Conservation (phyloP, 106 monocot species). For the Phalaenopsis equestris region DNA sequence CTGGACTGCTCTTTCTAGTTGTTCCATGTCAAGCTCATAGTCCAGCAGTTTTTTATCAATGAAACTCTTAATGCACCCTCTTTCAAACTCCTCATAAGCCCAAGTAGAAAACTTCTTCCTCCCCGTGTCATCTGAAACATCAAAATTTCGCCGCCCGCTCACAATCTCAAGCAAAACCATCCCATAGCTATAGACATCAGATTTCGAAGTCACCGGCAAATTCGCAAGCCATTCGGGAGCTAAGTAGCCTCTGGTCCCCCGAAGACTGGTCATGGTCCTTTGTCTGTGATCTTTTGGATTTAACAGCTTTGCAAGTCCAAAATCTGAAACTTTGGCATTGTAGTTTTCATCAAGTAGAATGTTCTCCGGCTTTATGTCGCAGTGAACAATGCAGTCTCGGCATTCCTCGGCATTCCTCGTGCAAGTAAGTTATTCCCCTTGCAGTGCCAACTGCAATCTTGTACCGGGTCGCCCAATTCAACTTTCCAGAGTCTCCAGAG, state of each 20-base stretch:
- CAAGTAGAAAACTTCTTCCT: slow-evolving; percentile 68
- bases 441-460: slow-evolving; percentile 68
- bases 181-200: slow-evolving; percentile 86
- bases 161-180: slow-evolving; percentile 84
- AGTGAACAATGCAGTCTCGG: slow-evolving; percentile 83
- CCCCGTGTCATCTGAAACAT: slow-evolving; percentile 62
- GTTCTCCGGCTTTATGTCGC: slow-evolving; percentile 93
- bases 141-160: slow-evolving; percentile 72
- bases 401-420: slow-evolving; percentile 95
- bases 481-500: slow-evolving; percentile 11
- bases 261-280: slow-evolving; percentile 43
- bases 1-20: slow-evolving; percentile 43
- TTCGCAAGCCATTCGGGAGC: slow-evolving; percentile 94
- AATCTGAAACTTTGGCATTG: slow-evolving; percentile 89
- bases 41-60: slow-evolving; percentile 44
- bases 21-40: slow-evolving; percentile 57
- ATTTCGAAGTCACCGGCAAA: slow-evolving; percentile 67
- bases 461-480: slow-evolving; percentile 51
- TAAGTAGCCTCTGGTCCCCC: slow-evolving; percentile 79
- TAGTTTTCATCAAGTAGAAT: slow-evolving; percentile 71
- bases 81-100: slow-evolving; percentile 80
- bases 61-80: slow-evolving; percentile 41
- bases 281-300: slow-evolving; percentile 58
- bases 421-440: slow-evolving; percentile 74
- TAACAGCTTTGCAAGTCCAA: slow-evolving; percentile 76